These are phyloP conservation scores for Trichoderma aggressivum DNA, from an alignment of 2,329 filamentous ascomycete species.

Conservation along the genomic window DNA sequence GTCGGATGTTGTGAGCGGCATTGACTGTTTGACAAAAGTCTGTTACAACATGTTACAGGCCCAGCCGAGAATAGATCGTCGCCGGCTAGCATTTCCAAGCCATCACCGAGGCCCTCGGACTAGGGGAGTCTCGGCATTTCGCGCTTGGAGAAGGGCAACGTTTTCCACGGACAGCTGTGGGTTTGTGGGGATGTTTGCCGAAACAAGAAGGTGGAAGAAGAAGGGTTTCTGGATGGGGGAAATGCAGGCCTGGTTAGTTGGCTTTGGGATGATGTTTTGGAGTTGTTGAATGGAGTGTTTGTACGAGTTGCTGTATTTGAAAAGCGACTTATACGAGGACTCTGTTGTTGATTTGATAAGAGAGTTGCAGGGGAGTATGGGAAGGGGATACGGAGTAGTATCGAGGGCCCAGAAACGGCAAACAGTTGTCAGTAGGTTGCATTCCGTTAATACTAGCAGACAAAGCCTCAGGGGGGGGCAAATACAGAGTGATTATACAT, in stretches of 20 bases:
- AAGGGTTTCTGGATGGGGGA: neutral
- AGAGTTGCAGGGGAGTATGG: neutral
- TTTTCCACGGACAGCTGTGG: neutral
- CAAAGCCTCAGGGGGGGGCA: no score
- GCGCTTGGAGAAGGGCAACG: neutral
- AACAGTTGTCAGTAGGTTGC: neutral
- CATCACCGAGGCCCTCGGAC: neutral
- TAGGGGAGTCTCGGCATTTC: slow-evolving; percentile 12
- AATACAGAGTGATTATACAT: neutral
- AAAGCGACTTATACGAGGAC: neutral
- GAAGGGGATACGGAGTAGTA: neutral
- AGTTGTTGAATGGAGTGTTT: neutral
- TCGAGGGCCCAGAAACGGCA: neutral
- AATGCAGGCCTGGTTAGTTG: neutral
- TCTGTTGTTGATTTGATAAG: neutral
- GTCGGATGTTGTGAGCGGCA: neutral
- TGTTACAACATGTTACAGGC: neutral
- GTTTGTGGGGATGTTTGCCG: neutral
- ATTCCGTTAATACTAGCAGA: no score
- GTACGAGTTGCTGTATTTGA: neutral
- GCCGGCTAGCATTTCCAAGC: neutral
- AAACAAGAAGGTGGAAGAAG: neutral
- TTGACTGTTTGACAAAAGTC: neutral
- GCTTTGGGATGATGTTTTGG: neutral
- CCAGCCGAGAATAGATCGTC: neutral